Conservation (phyloP, 352 stramenopile species). For the Stephanocyclus meneghinianus region DNA sequence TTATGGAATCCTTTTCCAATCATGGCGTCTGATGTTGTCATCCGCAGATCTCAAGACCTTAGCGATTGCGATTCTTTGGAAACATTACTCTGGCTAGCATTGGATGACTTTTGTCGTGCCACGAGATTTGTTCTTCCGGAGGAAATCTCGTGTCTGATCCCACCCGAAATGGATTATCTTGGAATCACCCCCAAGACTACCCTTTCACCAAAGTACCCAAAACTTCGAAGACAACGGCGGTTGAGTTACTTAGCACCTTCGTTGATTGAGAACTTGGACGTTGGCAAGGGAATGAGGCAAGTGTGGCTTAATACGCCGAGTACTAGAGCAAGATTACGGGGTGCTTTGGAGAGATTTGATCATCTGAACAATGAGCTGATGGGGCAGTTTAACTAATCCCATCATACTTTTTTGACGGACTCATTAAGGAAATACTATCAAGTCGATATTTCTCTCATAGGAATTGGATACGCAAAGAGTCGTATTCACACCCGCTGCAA, state of each 20-base stretch:
- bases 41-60: slow-evolving; percentile 18
- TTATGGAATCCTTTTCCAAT: slow-evolving; percentile 49
- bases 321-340: slow-evolving; percentile 41
- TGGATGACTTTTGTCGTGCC: slow-evolving; percentile 65
- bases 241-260: slow-evolving; percentile 65
- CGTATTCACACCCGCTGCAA: no score
- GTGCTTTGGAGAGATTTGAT: slow-evolving; percentile 62
- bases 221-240: slow-evolving; percentile 55
- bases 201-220: slow-evolving; percentile 63
- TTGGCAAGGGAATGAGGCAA: slow-evolving; percentile 49
- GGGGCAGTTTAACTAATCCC: slow-evolving; percentile 46
- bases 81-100: slow-evolving; percentile 65
- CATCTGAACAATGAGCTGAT: slow-evolving; percentile 51
- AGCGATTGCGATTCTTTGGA: slow-evolving; percentile 64
- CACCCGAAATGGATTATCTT: slow-evolving; percentile 46
- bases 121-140: slow-evolving; percentile 41
- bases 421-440: no score
- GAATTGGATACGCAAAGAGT: no score
- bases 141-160: slow-evolving; percentile 43
- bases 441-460: no score
- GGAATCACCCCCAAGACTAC: slow-evolving; percentile 16
- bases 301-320: slow-evolving; percentile 56
- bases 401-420: no score
- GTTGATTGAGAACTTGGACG: slow-evolving; percentile 67
- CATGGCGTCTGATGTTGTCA: slow-evolving; percentile 23